These are phyloP conservation scores for Colletotrichum truncatum DNA, from an alignment of 2,329 filamentous ascomycete genomes.

Conservation along the genomic window DNA sequence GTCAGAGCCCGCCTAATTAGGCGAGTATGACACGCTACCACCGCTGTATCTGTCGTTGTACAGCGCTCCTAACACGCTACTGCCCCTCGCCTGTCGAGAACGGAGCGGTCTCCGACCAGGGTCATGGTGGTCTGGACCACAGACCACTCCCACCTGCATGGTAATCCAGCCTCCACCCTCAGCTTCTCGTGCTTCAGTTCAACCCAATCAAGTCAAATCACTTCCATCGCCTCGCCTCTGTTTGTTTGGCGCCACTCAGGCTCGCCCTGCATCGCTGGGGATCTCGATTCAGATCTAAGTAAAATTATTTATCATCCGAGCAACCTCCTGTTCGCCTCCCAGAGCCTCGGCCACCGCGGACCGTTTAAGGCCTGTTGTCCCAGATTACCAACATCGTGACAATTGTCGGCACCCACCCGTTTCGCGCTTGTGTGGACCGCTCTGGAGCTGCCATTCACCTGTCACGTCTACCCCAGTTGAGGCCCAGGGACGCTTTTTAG, in stretches of 20 bases:
- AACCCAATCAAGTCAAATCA: neutral
- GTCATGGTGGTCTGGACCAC: slow-evolving; percentile 7
- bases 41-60: neutral
- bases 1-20: neutral
- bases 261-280: slow-evolving; percentile 22
- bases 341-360: neutral
- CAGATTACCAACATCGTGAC: neutral
- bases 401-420: neutral
- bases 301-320: slow-evolving; percentile 5
- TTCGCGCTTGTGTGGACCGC: slow-evolving; percentile 16
- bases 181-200: neutral
- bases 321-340: neutral
- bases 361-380: neutral
- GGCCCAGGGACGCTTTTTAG: neutral
- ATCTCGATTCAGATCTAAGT: slow-evolving; percentile 20
- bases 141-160: neutral
- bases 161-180: neutral
- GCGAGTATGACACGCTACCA: neutral
- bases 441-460: neutral
- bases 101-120: neutral
- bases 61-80: neutral
- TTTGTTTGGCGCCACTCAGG: slow-evolving; percentile 12
- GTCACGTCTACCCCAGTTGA: neutral
- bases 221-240: slow-evolving; percentile 7
- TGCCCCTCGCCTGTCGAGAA: neutral